A percentile compares a stretch with the other conserved stretches of the same genome.
phyloP scores from a whole-genome alignment of 129 eudicot species.

The Lactuca saligna region DNA sequence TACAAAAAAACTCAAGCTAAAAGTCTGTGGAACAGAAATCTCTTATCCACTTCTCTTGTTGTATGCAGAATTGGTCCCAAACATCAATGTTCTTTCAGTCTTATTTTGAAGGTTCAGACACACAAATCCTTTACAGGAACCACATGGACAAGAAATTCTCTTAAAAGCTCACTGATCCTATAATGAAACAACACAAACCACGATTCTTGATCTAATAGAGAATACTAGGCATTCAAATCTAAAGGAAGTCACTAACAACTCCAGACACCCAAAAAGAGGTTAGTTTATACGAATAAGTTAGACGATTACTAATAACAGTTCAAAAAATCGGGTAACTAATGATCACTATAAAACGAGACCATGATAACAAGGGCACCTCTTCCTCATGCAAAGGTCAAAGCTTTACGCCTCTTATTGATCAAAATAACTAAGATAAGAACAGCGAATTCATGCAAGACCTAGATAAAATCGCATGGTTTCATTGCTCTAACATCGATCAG shows the following conservation, averaged over 20 bases:
- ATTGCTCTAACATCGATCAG: neutral
- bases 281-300: neutral
- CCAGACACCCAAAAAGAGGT: neutral
- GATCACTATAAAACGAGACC: neutral
- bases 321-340: neutral
- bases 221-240: neutral
- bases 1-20: conserved; percentile 3
- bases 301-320: neutral
- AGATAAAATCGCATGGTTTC: conserved; percentile 1
- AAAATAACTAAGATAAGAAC: neutral
- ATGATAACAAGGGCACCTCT: neutral
- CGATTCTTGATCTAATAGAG: neutral
- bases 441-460: conserved; percentile 9
- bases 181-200: neutral
- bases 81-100: conserved; percentile 11
- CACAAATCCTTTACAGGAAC: neutral
- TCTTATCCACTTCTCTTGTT: neutral
- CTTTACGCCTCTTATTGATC: conserved; percentile 1
- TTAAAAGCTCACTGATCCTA: neutral
- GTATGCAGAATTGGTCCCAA: neutral
- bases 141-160: neutral
- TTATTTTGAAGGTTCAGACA: neutral
- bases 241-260: neutral
- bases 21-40: neutral
- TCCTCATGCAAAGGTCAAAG: conserved; percentile 3